These are phyloP conservation scores for Coniophora puteana DNA, from an alignment of 1,284 basidiomycete species.

Conservation along the genomic window DNA sequence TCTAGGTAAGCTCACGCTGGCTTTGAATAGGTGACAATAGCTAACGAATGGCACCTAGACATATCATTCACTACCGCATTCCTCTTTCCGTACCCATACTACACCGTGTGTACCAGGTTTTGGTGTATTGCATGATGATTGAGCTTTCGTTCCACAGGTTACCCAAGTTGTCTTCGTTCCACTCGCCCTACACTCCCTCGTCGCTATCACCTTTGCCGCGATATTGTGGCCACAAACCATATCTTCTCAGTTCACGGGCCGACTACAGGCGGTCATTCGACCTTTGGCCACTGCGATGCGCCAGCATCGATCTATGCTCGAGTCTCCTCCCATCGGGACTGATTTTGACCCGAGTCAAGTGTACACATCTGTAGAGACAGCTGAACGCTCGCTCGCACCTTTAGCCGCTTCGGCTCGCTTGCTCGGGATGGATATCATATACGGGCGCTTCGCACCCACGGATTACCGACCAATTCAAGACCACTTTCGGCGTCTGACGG, in stretches of 20 bases:
- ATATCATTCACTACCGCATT: constrained; percentile 57
- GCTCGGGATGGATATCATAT: constrained; percentile 61
- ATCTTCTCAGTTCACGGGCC: constrained; percentile 57
- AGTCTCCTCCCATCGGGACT: constrained; percentile 39
- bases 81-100: constrained; percentile 68
- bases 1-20: constrained; percentile 41
- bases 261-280: constrained; percentile 47
- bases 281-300: constrained; percentile 48
- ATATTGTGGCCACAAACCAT: constrained; percentile 67
- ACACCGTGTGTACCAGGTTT: constrained; percentile 33
- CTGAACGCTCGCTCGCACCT: constrained; percentile 54
- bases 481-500: constrained; percentile 46
- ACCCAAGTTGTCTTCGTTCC: constrained; percentile 58
- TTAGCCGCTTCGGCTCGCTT: constrained; percentile 54
- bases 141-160: constrained; percentile 27
- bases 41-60: constrained; percentile 34
- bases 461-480: constrained; percentile 57
- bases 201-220: constrained; percentile 51
- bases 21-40: not conserved
- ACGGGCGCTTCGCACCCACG: constrained; percentile 56
- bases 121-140: constrained; percentile 1
- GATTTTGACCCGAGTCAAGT: constrained; percentile 42
- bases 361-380: constrained; percentile 35
- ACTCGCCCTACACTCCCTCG: constrained; percentile 54
- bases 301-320: constrained; percentile 46